phyloP scores from a whole-genome alignment of 2,329 filamentous ascomycete species.

The Aspergillus proliferans region DNA sequence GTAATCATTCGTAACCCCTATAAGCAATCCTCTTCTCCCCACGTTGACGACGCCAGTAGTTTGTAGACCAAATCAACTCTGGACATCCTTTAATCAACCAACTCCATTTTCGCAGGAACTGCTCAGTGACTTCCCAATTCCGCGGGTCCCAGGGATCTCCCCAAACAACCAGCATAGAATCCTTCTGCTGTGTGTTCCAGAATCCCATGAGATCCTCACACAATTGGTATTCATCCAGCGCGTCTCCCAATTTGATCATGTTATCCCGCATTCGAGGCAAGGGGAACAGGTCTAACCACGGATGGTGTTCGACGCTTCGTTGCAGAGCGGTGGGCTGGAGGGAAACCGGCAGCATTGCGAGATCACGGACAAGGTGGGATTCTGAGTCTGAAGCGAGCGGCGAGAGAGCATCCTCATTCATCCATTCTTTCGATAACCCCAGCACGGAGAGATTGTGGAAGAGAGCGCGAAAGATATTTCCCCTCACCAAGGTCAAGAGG shows the following conservation, averaged over 20 bases:
- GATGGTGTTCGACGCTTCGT: constrained; percentile 16
- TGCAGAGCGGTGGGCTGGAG: constrained; percentile 5
- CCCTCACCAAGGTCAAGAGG: constrained; percentile 6
- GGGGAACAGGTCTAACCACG: constrained; percentile 26
- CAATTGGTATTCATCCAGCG: constrained; percentile 19
- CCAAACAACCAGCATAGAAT: constrained; percentile 21
- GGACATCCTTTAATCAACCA: constrained; percentile 19
- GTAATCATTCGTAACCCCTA: no score
- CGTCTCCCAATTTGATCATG: constrained; percentile 10
- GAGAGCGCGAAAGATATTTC: constrained; percentile 10
- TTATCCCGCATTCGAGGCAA: constrained; percentile 18
- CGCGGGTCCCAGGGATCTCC: constrained; percentile 24
- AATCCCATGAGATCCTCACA: constrained; percentile 15
- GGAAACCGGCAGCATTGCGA: neutral
- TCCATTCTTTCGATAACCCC: no score
- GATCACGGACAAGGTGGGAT: no score
- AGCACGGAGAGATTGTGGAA: constrained; percentile 7
- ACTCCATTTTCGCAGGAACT: constrained; percentile 19
- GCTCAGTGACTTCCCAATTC: constrained; percentile 25
- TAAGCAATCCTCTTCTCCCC: constrained; percentile 10
- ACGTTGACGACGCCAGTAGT: constrained; percentile 16
- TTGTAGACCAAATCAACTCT: constrained; percentile 21
- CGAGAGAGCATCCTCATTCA: no score
- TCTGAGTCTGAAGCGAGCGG: no score
- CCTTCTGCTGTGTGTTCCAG: constrained; percentile 1